phyloP scores from a whole-genome alignment of 1,284 basidiomycete species.

The Ceratobasidium sp. region DNA sequence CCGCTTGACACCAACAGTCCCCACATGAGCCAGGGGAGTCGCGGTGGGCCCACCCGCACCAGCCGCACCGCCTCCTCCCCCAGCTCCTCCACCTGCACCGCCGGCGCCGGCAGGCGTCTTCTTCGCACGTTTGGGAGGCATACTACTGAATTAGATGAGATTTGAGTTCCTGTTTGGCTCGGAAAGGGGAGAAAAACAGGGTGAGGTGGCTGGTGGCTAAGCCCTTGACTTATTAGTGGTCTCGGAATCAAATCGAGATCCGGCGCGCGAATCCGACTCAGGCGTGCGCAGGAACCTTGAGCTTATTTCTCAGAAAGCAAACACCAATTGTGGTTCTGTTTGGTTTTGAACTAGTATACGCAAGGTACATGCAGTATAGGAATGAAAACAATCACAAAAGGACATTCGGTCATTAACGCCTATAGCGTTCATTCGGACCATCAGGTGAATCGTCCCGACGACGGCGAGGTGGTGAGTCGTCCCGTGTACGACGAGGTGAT shows the following conservation, averaged over 20 bases:
- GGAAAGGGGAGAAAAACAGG: neutral
- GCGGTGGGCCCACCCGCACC: neutral
- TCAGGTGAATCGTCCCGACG: slow-evolving; percentile 19
- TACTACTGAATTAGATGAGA: neutral
- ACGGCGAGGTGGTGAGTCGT: slow-evolving; percentile 23
- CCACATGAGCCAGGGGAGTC: slow-evolving; percentile 37
- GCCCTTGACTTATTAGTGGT: neutral
- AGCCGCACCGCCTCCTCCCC: neutral
- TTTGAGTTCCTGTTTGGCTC: neutral
- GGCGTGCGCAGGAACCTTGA: too few species aligned
- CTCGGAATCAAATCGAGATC: neutral
- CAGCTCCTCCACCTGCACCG: neutral
- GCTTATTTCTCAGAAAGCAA: neutral
- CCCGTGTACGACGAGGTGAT: slow-evolving; percentile 17
- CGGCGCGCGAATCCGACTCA: neutral
- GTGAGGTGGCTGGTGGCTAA: slow-evolving; percentile 30
- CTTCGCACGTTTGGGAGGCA: slow-evolving; percentile 32
- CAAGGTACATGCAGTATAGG: neutral
- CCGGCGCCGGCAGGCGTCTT: slow-evolving; percentile 6
- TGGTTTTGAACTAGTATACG: neutral
- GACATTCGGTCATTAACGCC: slow-evolving; percentile 3
- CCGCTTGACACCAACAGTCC: slow-evolving; percentile 67
- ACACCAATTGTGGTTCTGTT: neutral
- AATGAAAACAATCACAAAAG: neutral
- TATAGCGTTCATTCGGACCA: neutral